A percentile compares a stretch with the other conserved stretches of the same genome.
Evolutionary conservation across 176 grass and related monocot species (phyloP).

Genomic region (Hyparrhenia diplandra): DNA sequence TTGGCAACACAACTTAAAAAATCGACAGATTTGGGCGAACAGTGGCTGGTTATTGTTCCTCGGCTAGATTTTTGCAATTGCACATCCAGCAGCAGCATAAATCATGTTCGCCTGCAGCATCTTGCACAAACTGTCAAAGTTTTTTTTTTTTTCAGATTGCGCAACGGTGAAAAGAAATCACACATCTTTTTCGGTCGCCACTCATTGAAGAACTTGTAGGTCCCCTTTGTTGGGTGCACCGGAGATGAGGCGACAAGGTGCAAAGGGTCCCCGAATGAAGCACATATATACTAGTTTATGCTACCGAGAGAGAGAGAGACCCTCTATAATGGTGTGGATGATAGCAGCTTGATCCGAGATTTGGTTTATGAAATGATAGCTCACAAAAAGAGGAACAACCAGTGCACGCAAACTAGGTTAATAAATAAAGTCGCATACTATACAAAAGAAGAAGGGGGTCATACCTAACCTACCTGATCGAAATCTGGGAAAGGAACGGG

Average conservation of each 20-base stretch:
- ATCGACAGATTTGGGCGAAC: constrained; percentile 11
- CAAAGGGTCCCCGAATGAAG: too few species aligned
- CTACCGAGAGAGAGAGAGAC: too few species aligned
- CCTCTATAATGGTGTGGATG: neutral
- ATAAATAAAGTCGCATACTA: neutral
- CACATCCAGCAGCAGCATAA: neutral
- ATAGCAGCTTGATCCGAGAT: constrained; percentile 29
- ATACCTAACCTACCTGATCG: constrained; percentile 7
- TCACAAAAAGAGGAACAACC: constrained; percentile 4
- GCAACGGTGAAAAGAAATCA: too few species aligned
- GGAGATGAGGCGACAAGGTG: too few species aligned
- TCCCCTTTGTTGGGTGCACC: too few species aligned
- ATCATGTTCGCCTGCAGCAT: neutral
- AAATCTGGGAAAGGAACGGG: neutral
- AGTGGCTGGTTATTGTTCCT: neutral
- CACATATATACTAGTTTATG: too few species aligned
- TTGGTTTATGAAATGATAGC: constrained; percentile 5
- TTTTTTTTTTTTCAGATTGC: too few species aligned
- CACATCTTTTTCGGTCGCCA: too few species aligned
- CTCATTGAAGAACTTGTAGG: too few species aligned
- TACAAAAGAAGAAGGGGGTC: neutral
- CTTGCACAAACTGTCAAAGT: neutral
- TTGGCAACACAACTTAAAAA: neutral
- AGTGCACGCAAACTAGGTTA: constrained; percentile 20
- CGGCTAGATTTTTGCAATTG: neutral